phyloP scores from a whole-genome alignment of 1,139 yeast species.

The Taiozyma sp. region DNA sequence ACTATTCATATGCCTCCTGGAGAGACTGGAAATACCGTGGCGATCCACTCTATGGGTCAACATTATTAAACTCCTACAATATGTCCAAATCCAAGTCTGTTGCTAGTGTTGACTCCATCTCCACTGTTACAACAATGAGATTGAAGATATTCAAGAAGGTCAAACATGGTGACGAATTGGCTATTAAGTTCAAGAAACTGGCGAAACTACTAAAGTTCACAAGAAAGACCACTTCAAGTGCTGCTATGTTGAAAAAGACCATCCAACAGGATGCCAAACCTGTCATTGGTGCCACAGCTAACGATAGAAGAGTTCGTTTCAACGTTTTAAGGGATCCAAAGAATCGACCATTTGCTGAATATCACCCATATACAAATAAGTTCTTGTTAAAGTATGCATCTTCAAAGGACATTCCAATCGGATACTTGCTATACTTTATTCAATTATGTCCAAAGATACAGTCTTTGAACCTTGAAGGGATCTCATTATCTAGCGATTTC shows the following conservation, averaged over 20 bases:
- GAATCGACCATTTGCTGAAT: conserved; percentile 27
- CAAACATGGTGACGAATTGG: background rate
- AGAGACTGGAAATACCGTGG: conserved; percentile 79
- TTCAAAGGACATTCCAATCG: conserved; percentile 64
- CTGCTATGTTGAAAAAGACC: conserved; percentile 2
- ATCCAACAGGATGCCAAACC: conserved; percentile 4
- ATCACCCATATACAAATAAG: conserved; percentile 58
- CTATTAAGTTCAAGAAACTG: conserved; percentile 5
- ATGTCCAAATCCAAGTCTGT: conserved; percentile 22
- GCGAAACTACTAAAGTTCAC: conserved; percentile 1
- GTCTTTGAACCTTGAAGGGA: conserved; percentile 44
- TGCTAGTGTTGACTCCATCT: conserved; percentile 14
- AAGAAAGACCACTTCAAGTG: conserved; percentile 1
- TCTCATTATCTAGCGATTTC: conserved; percentile 56
- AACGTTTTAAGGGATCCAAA: conserved; percentile 10
- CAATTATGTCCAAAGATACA: conserved; percentile 52
- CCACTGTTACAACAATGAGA: conserved; percentile 8
- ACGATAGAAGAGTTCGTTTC: conserved; percentile 3
- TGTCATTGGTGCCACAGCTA: background rate
- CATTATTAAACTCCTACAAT: conserved; percentile 27
- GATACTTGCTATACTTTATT: conserved; percentile 55
- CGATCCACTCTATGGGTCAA: conserved; percentile 56
- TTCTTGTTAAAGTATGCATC: conserved; percentile 51
- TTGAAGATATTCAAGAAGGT: conserved; percentile 6
- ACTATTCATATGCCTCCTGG: conserved; percentile 62